phyloP scores from a whole-genome alignment of 2,329 filamentous ascomycete species.

The Fusarium newnesense region DNA sequence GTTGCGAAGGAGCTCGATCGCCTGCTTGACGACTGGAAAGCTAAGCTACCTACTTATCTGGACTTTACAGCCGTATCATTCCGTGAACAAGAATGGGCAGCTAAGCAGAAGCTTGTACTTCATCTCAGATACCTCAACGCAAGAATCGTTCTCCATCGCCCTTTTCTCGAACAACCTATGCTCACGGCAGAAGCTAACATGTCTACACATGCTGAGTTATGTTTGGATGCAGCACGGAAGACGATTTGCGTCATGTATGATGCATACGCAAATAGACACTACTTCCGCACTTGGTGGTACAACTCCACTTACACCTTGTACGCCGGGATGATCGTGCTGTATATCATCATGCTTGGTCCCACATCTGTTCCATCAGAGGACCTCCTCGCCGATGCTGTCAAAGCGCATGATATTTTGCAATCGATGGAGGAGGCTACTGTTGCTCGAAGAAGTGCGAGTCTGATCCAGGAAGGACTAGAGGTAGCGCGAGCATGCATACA shows the following conservation, averaged over 20 bases:
- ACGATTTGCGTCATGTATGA: slow-evolving; percentile 2
- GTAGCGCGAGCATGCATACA: background rate
- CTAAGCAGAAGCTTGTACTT: background rate
- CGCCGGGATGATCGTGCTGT: slow-evolving; percentile 12
- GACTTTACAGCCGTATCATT: background rate
- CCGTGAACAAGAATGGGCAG: background rate
- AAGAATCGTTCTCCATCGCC: background rate
- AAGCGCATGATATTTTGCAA: background rate
- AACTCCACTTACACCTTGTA: slow-evolving; percentile 8
- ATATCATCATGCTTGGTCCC: slow-evolving; percentile 8
- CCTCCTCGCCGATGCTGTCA: background rate
- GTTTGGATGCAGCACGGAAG: background rate
- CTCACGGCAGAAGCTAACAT: background rate
- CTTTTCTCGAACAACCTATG: background rate
- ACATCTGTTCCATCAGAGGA: background rate
- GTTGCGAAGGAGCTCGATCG: background rate
- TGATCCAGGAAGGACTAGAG: slow-evolving; percentile 2
- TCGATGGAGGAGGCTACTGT: slow-evolving; percentile 3
- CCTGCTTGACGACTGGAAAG: background rate
- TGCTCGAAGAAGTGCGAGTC: background rate
- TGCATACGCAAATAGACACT: background rate
- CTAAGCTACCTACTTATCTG: background rate
- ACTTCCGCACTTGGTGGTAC: slow-evolving; percentile 14
- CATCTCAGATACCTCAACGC: slow-evolving; percentile 1
- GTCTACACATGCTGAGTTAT: background rate